Evolutionary conservation across 2,329 filamentous ascomycete genomes (phyloP).

Genomic region (Teratosphaeria destructans): DNA sequence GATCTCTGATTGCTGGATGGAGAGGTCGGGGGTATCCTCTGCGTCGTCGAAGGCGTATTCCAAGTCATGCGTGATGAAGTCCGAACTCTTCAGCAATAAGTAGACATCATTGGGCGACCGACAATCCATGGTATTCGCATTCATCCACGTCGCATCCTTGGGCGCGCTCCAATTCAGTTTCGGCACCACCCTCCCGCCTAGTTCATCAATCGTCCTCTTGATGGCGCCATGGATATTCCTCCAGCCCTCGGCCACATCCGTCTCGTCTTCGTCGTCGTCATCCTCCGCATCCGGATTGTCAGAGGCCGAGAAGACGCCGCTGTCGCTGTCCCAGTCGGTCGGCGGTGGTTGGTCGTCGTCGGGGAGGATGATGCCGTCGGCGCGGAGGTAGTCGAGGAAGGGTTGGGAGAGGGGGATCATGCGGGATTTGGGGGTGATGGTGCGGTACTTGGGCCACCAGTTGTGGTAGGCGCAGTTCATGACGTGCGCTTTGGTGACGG

Average conservation of each 20-base stretch:
- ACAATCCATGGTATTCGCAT: constrained; percentile 84
- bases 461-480: constrained; percentile 87
- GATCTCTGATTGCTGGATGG: constrained; percentile 33
- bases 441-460: constrained; percentile 81
- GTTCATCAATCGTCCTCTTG: constrained; percentile 63
- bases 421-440: constrained; percentile 72
- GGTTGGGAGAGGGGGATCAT: constrained; percentile 65
- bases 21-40: constrained; percentile 26
- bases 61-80: constrained; percentile 88
- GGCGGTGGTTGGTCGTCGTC: constrained; percentile 45
- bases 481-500: constrained; percentile 76
- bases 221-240: constrained; percentile 67
- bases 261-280: constrained; percentile 41
- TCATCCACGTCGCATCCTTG: constrained; percentile 91
- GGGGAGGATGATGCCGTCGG: constrained; percentile 84
- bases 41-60: constrained; percentile 85
- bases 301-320: constrained; percentile 39
- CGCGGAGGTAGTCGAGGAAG: constrained; percentile 78
- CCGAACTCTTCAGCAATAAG: constrained; percentile 83
- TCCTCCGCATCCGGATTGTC: constrained; percentile 31
- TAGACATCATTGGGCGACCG: constrained; percentile 83
- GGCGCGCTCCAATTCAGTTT: constrained; percentile 97
- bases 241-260: constrained; percentile 53
- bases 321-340: constrained; percentile 38
- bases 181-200: constrained; percentile 77